phyloP scores from a whole-genome alignment of 768 basidiomycete species.

The Coprinopsis strossmayeri region DNA sequence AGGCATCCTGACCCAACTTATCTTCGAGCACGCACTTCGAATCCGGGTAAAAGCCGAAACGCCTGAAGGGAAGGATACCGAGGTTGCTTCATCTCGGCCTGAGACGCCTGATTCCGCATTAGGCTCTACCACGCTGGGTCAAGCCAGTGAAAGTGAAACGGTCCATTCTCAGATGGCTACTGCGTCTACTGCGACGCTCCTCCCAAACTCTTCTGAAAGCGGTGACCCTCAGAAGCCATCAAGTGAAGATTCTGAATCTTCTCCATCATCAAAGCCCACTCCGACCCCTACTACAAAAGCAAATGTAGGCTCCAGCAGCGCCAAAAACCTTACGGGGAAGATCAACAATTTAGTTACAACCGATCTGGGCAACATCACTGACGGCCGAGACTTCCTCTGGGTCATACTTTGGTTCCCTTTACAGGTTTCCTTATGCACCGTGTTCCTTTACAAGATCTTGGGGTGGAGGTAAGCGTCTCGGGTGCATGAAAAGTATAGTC shows the following conservation, averaged over 20 bases:
- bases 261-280: not conserved
- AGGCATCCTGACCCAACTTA: conserved; percentile 34
- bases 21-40: conserved; percentile 43
- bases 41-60: conserved; percentile 51
- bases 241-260: too few relatives aligned
- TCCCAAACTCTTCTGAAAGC: too few relatives aligned
- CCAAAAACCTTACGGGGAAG: conserved; percentile 56
- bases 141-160: not conserved
- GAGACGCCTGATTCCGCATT: conserved; percentile 13
- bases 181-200: not conserved
- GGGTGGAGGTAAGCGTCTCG: conserved; percentile 37
- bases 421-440: conserved; percentile 31
- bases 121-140: conserved; percentile 6
- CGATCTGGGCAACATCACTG: conserved; percentile 40
- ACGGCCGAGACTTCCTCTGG: conserved; percentile 30
- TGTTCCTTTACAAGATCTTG: conserved; percentile 40
- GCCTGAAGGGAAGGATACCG: conserved; percentile 2
- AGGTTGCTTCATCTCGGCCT: too few relatives aligned
- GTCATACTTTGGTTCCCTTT: conserved; percentile 34
- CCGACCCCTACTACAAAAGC: conserved; percentile 1
- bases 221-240: too few relatives aligned
- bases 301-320: conserved; percentile 9
- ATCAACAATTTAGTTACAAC: conserved; percentile 76
- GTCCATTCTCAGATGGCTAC: conserved; percentile 8
- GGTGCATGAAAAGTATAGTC: not conserved